Percentiles rank a stretch among this genome's conserved stretches.
Conservation (phyloP, 805 yeast species). For the Yamadazyma phyllophila region DNA sequence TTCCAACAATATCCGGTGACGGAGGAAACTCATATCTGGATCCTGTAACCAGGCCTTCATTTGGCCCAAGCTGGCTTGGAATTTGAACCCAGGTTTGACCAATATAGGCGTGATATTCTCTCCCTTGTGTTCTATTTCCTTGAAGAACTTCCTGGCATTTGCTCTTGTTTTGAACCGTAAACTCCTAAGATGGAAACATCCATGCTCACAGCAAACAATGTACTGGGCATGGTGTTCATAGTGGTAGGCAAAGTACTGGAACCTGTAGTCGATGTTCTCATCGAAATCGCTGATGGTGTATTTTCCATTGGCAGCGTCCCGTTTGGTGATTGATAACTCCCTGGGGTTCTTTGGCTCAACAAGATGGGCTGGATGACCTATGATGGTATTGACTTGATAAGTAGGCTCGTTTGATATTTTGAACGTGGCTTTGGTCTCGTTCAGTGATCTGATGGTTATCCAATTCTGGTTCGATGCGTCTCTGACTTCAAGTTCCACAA, state of each 20-base stretch:
- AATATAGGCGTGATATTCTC: background rate
- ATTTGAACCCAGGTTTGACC: slow-evolving; percentile 2
- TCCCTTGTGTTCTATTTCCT: background rate
- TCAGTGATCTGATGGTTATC: background rate
- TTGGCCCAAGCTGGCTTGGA: slow-evolving; percentile 1
- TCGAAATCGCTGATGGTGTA: slow-evolving; percentile 4
- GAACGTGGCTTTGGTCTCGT: background rate
- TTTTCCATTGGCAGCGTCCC: slow-evolving; percentile 5
- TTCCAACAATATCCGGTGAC: background rate
- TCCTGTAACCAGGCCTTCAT: slow-evolving; percentile 4
- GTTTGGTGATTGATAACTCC: background rate
- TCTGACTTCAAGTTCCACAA: background rate
- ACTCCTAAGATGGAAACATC: slow-evolving; percentile 8
- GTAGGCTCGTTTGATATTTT: slow-evolving; percentile 4
- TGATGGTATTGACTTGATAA: slow-evolving; percentile 1
- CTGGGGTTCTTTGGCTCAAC: background rate
- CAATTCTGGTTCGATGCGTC: background rate
- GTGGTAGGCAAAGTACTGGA: slow-evolving; percentile 7
- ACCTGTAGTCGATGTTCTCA: slow-evolving; percentile 6
- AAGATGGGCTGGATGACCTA: slow-evolving; percentile 3
- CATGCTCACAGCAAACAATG: slow-evolving; percentile 7
- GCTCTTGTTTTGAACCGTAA: slow-evolving; percentile 1
- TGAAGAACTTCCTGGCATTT: slow-evolving; percentile 1
- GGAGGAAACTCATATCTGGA: slow-evolving; percentile 2
- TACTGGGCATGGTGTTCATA: slow-evolving; percentile 7